Base-by-base conservation (phyloP, 441 rosid genomes). In the Pelargonium australe region DNA sequence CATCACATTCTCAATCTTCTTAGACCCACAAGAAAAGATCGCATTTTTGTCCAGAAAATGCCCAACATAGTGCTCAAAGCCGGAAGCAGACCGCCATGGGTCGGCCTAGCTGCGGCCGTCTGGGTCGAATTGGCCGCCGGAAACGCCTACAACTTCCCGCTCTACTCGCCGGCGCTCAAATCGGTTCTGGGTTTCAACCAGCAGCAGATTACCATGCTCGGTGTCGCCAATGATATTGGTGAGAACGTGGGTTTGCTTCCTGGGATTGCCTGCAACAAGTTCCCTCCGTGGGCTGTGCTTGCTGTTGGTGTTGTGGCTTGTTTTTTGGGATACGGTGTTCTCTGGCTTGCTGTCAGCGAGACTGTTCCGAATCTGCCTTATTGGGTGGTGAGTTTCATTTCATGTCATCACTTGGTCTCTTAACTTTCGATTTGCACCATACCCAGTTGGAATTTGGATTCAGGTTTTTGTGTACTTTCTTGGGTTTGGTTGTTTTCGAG, bases 41-140 rank as follows among this genome's bases (percentile, higher is more conserved):
- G 41, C 41, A 37, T 37, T 37, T 37, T 37, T 37, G 41, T 37
- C 41, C 41, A 37, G 7, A 64, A 76, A 71, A 89, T 90, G 98
- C 84, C 80, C 70, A 86, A 70, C 13, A 78, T 77, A 31, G 85
- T 72, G 51, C 81, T 88, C 7, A 91, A 91, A 79, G 80, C 85
- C 1, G 97, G 97, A 23, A 94, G 90, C 74, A 80, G 96, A 70
- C 97, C 99, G 9, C 99, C 99, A 0, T 95, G 99, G 97, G 90
- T 92, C 63, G 97, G 98, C 0, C 80, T 92, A 45, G 95, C 95
- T 0, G 98, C 99, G 0, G 99, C 99, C 7, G 86, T 87, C 0
- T 92, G 99, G 98, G 90, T 95, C 25, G 82, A 89, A 76, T 72
- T 87, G 60, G 77, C 91, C 0, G 95, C 96, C 0, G 99, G 96